Percentiles rank a stretch among this genome's conserved stretches.
Conservation (phyloP, 176 grass and related monocot species). For the Triticum turgidum region DNA sequence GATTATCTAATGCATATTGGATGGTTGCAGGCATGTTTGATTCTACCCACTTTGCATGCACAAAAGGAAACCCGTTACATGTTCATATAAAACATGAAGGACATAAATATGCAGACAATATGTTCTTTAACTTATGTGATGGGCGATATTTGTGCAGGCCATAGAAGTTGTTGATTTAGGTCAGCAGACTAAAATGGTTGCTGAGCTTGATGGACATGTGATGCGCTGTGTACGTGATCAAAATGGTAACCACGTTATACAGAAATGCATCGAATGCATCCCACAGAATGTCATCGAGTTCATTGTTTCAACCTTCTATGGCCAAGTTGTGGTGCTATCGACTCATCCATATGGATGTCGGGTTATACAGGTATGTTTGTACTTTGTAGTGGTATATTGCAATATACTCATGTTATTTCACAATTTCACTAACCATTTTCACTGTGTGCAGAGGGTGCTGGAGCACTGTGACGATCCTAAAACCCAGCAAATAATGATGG, state of each 20-base stretch:
- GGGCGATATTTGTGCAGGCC: conserved; percentile 51
- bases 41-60: not conserved
- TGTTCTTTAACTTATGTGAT: not conserved
- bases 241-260: conserved; percentile 93
- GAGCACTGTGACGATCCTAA: conserved; percentile 78
- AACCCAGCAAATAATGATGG: conserved; percentile 84
- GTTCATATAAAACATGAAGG: conserved; percentile 35
- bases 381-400: conserved; percentile 53
- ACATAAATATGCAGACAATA: not conserved
- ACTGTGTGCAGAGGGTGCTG: conserved; percentile 62
- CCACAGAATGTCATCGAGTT: conserved; percentile 77
- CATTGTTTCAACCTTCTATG: conserved; percentile 81
- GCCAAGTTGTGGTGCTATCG: conserved; percentile 74
- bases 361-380: conserved; percentile 77
- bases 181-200: conserved; percentile 76
- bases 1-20: not conserved
- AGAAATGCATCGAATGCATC: conserved; percentile 87
- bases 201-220: conserved; percentile 75
- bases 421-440: not conserved
- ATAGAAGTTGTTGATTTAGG: conserved; percentile 84
- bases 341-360: conserved; percentile 86
- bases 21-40: not conserved
- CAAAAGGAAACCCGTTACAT: not conserved
- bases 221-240: conserved; percentile 93
- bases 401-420: not conserved